These are phyloP conservation scores for Wickerhamomyces strasburgensis DNA, from an alignment of 805 yeast species.

Conservation along the genomic window DNA sequence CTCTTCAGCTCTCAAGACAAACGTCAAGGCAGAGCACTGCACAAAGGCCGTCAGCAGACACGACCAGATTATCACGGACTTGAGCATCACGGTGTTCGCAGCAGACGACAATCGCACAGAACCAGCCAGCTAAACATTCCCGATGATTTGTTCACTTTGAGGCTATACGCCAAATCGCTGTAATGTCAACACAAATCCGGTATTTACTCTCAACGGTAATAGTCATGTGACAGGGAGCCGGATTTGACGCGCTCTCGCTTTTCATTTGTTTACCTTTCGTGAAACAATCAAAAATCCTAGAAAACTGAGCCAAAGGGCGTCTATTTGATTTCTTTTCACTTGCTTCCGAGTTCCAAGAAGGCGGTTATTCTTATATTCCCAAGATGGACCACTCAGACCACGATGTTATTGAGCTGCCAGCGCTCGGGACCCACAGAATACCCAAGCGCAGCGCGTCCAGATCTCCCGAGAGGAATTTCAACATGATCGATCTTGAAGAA, in stretches of 20 bases:
- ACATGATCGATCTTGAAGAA: not conserved
- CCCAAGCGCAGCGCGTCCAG: not conserved
- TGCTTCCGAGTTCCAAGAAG: too few species aligned
- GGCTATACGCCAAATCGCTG: not conserved
- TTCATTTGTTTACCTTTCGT: not conserved
- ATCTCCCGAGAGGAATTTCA: not conserved
- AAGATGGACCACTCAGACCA: too few species aligned
- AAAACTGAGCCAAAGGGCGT: too few species aligned
- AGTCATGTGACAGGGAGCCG: not conserved
- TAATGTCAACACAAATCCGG: not conserved
- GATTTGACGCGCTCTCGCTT: not conserved
- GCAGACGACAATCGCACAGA: too few species aligned
- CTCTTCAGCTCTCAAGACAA: constrained; percentile 71
- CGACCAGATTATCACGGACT: too few species aligned
- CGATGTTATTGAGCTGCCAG: not conserved
- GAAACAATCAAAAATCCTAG: not conserved
- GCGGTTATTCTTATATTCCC: too few species aligned
- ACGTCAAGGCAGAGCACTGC: constrained; percentile 58
- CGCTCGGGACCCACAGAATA: not conserved
- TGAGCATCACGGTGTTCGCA: too few species aligned
- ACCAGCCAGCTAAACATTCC: too few species aligned
- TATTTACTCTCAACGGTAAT: too few species aligned
- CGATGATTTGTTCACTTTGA: too few species aligned
- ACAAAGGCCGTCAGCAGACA: too few species aligned
- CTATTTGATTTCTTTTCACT: too few species aligned